Conservation (phyloP, 495 filamentous ascomycete genomes). For the Tuber indicum region DNA sequence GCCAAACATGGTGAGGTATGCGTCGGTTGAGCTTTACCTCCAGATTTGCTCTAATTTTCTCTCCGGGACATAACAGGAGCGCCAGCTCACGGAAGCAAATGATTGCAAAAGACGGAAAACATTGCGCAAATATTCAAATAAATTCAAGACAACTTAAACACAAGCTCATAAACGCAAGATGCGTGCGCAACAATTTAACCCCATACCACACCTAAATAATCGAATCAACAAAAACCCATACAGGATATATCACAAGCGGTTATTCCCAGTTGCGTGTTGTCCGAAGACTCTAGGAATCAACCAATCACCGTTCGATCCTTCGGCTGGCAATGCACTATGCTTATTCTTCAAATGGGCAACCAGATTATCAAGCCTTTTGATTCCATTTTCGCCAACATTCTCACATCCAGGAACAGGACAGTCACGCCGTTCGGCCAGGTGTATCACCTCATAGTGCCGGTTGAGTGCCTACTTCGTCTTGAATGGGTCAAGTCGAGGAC, state of each 20-base stretch:
- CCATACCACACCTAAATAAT: background rate
- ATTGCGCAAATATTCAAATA: too few species aligned
- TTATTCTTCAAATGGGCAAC: background rate
- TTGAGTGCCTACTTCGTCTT: background rate
- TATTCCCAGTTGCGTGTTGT: too few species aligned
- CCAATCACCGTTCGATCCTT: background rate
- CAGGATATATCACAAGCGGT: background rate
- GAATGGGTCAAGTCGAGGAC: background rate
- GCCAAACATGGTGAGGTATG: too few species aligned
- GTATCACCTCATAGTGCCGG: background rate
- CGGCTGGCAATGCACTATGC: background rate
- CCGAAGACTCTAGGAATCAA: background rate
- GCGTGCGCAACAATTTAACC: too few species aligned
- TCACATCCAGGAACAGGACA: slow-evolving; percentile 4
- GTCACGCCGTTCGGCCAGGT: background rate
- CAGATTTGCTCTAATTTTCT: too few species aligned
- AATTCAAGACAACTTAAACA: too few species aligned
- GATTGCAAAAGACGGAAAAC: too few species aligned
- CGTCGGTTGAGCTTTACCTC: too few species aligned
- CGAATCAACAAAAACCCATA: background rate
- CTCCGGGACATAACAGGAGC: too few species aligned
- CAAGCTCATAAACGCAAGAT: too few species aligned
- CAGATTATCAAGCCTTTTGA: background rate
- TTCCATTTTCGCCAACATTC: background rate
- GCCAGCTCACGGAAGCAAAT: too few species aligned